Evolutionary conservation across 345 rosid genomes (phyloP).

Genomic region (Citrus unshiu): DNA sequence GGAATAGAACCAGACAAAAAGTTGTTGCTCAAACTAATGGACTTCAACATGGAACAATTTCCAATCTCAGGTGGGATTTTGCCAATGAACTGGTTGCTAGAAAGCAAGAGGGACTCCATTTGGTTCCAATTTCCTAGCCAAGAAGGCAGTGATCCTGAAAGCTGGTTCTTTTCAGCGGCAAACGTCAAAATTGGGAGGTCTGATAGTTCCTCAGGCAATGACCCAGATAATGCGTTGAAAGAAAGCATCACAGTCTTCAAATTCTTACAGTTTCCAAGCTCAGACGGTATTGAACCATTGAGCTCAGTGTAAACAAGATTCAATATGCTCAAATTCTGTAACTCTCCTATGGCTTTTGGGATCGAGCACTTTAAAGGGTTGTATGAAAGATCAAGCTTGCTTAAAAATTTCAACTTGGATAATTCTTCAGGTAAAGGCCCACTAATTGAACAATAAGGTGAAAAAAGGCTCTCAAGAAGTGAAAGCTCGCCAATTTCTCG

Average conservation of each 20-base stretch:
- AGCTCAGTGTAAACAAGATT: conserved; percentile 60
- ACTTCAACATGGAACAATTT: conserved; percentile 54
- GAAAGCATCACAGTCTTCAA: conserved; percentile 69
- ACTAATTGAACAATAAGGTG: conserved; percentile 51
- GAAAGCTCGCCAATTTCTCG: conserved; percentile 63
- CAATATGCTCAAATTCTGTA: conserved; percentile 48
- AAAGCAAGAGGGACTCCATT: conserved; percentile 44
- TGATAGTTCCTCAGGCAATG: conserved; percentile 63
- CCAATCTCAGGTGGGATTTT: conserved; percentile 58
- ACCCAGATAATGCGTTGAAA: conserved; percentile 69
- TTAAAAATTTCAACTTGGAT: conserved; percentile 37
- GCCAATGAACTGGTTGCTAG: conserved; percentile 59
- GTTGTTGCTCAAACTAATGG: conserved; percentile 57
- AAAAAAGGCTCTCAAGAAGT: conserved; percentile 43
- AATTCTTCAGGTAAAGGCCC: conserved; percentile 78
- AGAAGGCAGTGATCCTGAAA: conserved; percentile 32
- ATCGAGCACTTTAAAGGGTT: conserved; percentile 73
- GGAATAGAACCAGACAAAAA: conserved; percentile 65
- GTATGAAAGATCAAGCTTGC: conserved; percentile 70
- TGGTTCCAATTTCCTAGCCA: conserved; percentile 67
- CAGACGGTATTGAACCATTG: conserved; percentile 70
- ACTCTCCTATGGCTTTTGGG: conserved; percentile 57
- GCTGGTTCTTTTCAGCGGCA: conserved; percentile 65
- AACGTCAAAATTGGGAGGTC: conserved; percentile 58
- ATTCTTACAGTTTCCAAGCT: conserved; percentile 48